Evolutionary conservation across 2,329 filamentous ascomycete genomes (phyloP), one percentile per base, ranked within the genome.

Genomic region (Xylaria hypoxylon): DNA sequence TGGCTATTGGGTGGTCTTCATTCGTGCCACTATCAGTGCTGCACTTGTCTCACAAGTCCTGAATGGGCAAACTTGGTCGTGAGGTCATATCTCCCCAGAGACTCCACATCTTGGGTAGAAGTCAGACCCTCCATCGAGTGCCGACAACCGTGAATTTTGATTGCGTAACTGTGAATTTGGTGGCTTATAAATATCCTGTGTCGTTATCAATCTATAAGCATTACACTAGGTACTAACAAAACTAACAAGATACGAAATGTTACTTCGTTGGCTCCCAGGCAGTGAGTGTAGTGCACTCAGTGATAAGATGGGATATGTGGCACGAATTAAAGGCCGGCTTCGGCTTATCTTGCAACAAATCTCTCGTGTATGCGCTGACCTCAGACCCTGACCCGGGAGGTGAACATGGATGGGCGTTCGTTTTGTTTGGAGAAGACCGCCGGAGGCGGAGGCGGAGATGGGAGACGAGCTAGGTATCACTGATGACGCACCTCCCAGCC

Each of bases 401-500:
- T 44, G 47, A 52, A 59, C 24, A n/a, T 44, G 44, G 50, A n/a
- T 44, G 44, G 50, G 48, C 38, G 55, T 35, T 55, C n/a, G 24
- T 64, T 35, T 47, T 22, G 42, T 52, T 59, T 66, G 67, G 60
- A 55, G 67, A 69, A 67, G 63, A 19, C 59, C 65, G 65, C 50
- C 35, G 52, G 28, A 52, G 40, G 55, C 40, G 59, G 53, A 58
- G 45, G 51, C 48, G 56, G 51, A 40, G 42, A 52, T 19, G 38
- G 11, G 53, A 50, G 59, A 48, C 35, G 15, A 35, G 24, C 13
- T 26, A 50, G 24, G 58, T 62, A 64, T 67, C 48, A 57, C 58
- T 24, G 57, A 68, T 68, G 55, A 64, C 60, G 68, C 67, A 56
- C 56, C 55, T 55, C 56, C 55, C 59, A 64, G 62, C 66, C 60